phyloP scores from a whole-genome alignment of 2,329 filamentous ascomycete genomes.

The Fusarium hainanense region DNA sequence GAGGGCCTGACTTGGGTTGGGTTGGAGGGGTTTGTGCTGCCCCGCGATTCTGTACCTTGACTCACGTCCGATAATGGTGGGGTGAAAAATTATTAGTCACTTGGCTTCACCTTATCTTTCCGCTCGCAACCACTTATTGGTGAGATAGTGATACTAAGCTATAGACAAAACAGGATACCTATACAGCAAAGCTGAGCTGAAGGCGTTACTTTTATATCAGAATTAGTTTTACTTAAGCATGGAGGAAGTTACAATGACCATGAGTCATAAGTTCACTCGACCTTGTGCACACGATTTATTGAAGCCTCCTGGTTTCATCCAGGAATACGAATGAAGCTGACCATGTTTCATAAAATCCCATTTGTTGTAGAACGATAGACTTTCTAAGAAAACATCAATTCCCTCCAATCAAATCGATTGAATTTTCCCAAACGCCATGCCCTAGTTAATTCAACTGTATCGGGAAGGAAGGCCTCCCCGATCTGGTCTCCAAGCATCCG shows the following conservation, averaged over 20 bases:
- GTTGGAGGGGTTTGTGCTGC: slow-evolving; percentile 35
- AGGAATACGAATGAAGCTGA: background rate
- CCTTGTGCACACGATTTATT: background rate
- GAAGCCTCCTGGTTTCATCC: background rate
- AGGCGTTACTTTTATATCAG: background rate
- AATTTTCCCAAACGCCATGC: slow-evolving; percentile 29
- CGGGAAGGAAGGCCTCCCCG: background rate
- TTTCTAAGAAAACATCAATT: background rate
- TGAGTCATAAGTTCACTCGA: background rate
- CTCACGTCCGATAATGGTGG: slow-evolving; percentile 39
- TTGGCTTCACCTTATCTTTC: slow-evolving; percentile 18
- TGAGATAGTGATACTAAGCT: background rate
- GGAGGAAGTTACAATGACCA: background rate
- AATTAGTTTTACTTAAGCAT: background rate
- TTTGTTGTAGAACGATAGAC: background rate
- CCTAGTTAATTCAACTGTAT: slow-evolving; percentile 19
- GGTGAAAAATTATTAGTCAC: slow-evolving; percentile 40
- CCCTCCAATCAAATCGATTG: slow-evolving; percentile 1
- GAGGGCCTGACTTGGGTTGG: slow-evolving; percentile 6
- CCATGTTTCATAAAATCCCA: slow-evolving; percentile 1
- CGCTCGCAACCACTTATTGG: background rate
- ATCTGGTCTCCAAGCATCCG: background rate
- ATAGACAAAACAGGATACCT: background rate
- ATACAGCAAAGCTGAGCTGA: background rate
- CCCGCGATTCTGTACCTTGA: slow-evolving; percentile 35